phyloP scores from a whole-genome alignment of 1,284 basidiomycete species.

The Malassezia restricta region DNA sequence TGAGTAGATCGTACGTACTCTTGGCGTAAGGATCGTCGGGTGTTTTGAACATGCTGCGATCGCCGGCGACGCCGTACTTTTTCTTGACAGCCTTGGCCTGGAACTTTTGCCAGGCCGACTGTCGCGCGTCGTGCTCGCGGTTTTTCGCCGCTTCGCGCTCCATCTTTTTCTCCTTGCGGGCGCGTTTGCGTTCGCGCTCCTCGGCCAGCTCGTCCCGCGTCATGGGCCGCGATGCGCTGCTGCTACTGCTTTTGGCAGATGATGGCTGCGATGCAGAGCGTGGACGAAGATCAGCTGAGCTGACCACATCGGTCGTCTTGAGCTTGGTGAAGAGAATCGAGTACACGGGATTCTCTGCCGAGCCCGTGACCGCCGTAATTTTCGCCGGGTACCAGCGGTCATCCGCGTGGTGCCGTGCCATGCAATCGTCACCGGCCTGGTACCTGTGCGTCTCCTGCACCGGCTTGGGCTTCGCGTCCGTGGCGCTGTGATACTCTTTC shows the following conservation, averaged over 20 bases:
- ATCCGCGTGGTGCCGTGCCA: conserved; percentile 51
- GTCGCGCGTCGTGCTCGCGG: conserved; percentile 75
- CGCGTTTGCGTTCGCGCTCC: conserved; percentile 75
- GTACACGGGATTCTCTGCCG: conserved; percentile 70
- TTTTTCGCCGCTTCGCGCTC: conserved; percentile 74
- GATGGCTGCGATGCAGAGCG: not conserved
- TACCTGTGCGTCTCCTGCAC: conserved; percentile 5
- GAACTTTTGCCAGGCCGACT: conserved; percentile 92
- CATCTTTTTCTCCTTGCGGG: conserved; percentile 89
- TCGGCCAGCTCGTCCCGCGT: conserved; percentile 9
- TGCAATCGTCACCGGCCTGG: conserved; percentile 73
- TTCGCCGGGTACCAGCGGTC: conserved; percentile 29
- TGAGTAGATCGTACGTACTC: conserved; percentile 51
- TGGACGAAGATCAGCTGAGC: conserved; percentile 58
- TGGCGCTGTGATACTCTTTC: conserved; percentile 20
- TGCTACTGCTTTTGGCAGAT: not conserved
- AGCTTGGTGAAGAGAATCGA: conserved; percentile 91
- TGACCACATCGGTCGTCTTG: conserved; percentile 81
- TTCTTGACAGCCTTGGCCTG: conserved; percentile 60
- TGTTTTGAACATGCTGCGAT: conserved; percentile 77
- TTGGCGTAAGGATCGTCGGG: conserved; percentile 81
- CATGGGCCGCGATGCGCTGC: conserved; percentile 56
- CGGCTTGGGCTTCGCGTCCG: not conserved
- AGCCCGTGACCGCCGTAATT: conserved; percentile 61
- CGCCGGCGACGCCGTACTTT: conserved; percentile 53